Evolutionary conservation across 345 rosid species (phyloP), one percentile per base, ranked within the genome.

Genomic region (Nasturtium officinale): DNA sequence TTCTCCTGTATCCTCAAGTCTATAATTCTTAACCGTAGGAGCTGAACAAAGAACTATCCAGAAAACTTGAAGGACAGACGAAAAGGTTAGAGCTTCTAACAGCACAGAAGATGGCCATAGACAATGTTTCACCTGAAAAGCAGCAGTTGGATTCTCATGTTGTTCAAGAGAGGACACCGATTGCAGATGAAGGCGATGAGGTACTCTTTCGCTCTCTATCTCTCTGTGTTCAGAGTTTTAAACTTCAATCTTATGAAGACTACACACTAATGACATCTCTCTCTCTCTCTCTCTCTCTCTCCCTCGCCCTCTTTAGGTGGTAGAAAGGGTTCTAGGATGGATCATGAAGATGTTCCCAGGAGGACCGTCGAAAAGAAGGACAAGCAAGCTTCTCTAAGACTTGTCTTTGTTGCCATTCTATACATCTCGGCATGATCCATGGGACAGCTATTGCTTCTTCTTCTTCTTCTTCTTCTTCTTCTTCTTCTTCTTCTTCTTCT

Each of bases 141-240:
- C 85, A 76, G 79, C 82, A 76, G 59, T 80, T 79, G 9, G 94
- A 89, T 74, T 56, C 88, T 60, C 84, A 26, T 47, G 35, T 71
- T 21, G 29, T 72, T 47, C 87, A 74, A 71, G 97, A 92, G 67
- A 80, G 75, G 68, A 38, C 81, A 82, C 78, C 89, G 35, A 90
- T 85, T 80, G 98, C 96, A 17, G 99, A 92, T 76, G 99, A 96
- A 82, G 99, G 99, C 45, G 99, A 96, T 57, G 99, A 96, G 99
- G 99, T 92, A 79, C 38, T 79, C 7, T 13, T 28, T 67, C 56
- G 65, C 56, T 67, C 62, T 69, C 74, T 30, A 30, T 54, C 46
- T 47, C 51, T 15, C 38, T 65, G 6, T 46, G 23, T 25, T 52
- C 10, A 45, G 58, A 28, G 15, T 68, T 54, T 15, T 2, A 9